Conservation (phyloP, 805 yeast species). For the Starmerella vaccinii region DNA sequence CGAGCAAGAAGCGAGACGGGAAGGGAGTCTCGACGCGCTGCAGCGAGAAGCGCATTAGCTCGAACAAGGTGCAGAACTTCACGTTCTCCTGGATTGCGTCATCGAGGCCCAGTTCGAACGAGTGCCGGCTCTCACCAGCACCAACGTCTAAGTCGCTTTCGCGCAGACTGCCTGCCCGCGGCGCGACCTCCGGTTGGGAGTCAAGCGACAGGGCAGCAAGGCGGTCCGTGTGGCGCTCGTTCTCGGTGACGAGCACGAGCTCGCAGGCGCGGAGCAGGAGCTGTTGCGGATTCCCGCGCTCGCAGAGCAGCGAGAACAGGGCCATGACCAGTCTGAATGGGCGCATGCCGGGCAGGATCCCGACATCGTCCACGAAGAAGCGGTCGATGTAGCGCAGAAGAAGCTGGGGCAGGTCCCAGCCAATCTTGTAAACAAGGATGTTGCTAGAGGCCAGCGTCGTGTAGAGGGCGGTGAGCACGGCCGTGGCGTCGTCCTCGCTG, state of each 20-base stretch:
- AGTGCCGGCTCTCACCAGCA: conserved; percentile 12
- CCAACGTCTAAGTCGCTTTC: not conserved
- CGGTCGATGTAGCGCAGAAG: conserved; percentile 43
- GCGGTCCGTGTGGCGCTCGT: conserved; percentile 15
- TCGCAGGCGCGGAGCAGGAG: conserved; percentile 63
- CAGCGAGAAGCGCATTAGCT: conserved; percentile 50
- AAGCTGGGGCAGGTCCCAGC: conserved; percentile 84
- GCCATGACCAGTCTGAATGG: conserved; percentile 26
- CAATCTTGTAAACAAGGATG: conserved; percentile 53
- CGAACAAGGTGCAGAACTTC: conserved; percentile 56
- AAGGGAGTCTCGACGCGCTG: conserved; percentile 54
- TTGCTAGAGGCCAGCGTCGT: conserved; percentile 39
- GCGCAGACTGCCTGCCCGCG: conserved; percentile 16
- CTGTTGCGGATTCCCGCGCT: conserved; percentile 71
- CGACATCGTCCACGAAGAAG: conserved; percentile 12
- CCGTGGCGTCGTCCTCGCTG: conserved; percentile 39
- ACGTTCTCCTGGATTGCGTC: conserved; percentile 28
- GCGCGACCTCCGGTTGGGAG: conserved; percentile 20
- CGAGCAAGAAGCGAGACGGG: conserved; percentile 70
- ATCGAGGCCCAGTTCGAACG: conserved; percentile 14
- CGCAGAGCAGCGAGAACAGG: conserved; percentile 54
- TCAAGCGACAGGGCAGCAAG: conserved; percentile 30
- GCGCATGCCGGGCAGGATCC: conserved; percentile 31
- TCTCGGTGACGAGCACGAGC: conserved; percentile 33
- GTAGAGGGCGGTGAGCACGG: conserved; percentile 23